These are phyloP conservation scores for Nicotiana noctiflora DNA, from an alignment of 257 asterid species.

Conservation along the genomic window DNA sequence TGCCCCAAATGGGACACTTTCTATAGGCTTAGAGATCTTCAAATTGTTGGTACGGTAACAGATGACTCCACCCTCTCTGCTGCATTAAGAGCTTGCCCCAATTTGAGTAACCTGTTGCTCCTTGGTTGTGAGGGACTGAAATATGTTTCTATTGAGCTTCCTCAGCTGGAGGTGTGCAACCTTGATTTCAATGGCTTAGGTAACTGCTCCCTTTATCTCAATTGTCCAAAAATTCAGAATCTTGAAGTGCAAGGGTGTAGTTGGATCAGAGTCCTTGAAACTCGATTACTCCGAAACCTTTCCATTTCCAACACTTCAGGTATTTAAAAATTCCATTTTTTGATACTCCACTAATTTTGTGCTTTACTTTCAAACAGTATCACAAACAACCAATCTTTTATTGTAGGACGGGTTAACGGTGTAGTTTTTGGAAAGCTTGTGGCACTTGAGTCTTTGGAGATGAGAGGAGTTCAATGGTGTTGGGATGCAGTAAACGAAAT, in stretches of 20 bases:
- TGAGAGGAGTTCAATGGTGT: conserved; percentile 91
- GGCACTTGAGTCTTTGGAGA: conserved; percentile 62
- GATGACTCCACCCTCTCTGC: conserved; percentile 52
- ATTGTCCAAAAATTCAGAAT: conserved; percentile 47
- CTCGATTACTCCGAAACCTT: conserved; percentile 50
- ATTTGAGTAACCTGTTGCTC: conserved; percentile 58
- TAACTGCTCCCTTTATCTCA: conserved; percentile 48
- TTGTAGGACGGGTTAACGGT: conserved; percentile 57
- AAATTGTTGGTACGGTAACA: conserved; percentile 88
- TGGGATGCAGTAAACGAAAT: conserved; percentile 77
- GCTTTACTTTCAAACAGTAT: neutral
- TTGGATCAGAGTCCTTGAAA: conserved; percentile 53
- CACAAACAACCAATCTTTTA: neutral
- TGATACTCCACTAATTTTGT: neutral
- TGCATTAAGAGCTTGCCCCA: conserved; percentile 72
- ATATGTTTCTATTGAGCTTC: conserved; percentile 48
- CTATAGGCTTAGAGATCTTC: conserved; percentile 63
- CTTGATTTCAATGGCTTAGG: conserved; percentile 80
- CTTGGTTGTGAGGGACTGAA: conserved; percentile 89
- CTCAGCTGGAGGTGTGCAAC: conserved; percentile 59
- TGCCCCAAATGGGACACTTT: conserved; percentile 83
- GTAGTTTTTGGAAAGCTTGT: conserved; percentile 76
- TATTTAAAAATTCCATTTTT: conserved; percentile 12
- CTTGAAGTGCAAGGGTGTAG: conserved; percentile 96
- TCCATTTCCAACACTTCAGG: conserved; percentile 81